These are phyloP conservation scores for Suhomyces terraborum DNA, from an alignment of 1,139 yeast genomes.

Conservation along the genomic window DNA sequence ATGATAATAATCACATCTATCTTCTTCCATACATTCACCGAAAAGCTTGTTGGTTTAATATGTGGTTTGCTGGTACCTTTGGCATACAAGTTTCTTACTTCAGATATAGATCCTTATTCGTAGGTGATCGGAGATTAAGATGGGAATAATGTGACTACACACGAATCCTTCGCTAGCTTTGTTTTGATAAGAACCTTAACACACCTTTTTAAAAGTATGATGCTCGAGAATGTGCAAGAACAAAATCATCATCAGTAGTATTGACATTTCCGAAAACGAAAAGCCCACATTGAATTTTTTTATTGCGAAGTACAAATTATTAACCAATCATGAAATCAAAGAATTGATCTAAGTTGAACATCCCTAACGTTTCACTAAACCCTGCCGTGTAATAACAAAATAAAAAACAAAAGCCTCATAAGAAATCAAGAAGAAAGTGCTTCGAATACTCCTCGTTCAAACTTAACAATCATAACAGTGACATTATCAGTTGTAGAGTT, in stretches of 20 bases:
- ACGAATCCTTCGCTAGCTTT: no score
- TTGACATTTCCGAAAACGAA: not conserved
- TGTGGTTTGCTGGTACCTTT: constrained; percentile 48
- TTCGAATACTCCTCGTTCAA: constrained; percentile 50
- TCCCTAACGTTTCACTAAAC: not conserved
- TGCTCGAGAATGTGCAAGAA: no score
- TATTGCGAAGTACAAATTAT: not conserved
- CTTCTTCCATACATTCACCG: constrained; percentile 62
- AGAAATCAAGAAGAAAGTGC: constrained; percentile 1
- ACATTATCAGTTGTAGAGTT: constrained; percentile 87
- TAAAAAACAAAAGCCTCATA: not conserved
- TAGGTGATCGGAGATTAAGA: no score
- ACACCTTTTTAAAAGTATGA: no score
- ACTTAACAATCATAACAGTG: constrained; percentile 83
- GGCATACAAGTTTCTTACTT: not conserved
- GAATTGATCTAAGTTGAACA: not conserved
- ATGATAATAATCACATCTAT: constrained; percentile 55
- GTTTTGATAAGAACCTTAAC: no score
- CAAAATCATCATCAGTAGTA: no score
- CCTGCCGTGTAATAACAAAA: not conserved
- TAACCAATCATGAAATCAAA: not conserved
- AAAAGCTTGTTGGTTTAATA: constrained; percentile 53
- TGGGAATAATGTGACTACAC: no score
- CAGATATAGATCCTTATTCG: not conserved
- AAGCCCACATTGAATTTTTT: no score